Percentiles rank a stretch among this genome's conserved stretches.
Conservation (phyloP, 768 basidiomycete species). For the Macrolepiota fuliginosa region DNA sequence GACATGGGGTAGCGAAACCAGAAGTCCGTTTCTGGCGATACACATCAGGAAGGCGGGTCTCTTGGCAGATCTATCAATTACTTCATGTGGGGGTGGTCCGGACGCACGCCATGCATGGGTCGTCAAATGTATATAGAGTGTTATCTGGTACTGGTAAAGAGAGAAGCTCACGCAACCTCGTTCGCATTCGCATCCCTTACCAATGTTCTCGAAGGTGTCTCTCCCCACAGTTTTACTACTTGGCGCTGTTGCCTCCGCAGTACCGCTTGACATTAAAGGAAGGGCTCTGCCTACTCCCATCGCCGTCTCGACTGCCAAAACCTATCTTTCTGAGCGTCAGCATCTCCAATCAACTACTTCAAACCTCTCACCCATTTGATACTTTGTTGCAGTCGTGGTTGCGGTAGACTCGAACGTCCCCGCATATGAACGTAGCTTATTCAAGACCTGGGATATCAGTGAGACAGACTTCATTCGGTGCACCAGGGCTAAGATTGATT, state of each 20-base stretch:
- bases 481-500: background rate
- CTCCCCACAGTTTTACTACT: conserved; percentile 13
- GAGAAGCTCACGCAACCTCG: background rate
- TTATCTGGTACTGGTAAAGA: background rate
- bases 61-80: background rate
- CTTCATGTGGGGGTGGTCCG: background rate
- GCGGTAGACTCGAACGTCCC: conserved; percentile 30
- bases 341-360: background rate
- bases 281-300: conserved; percentile 32
- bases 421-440: conserved; percentile 34
- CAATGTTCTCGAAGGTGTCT: background rate
- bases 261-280: conserved; percentile 16
- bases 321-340: conserved; percentile 31
- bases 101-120: background rate
- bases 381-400: conserved; percentile 27
- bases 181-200: background rate
- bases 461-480: conserved; percentile 15
- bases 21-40: no score
- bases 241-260: conserved; percentile 14
- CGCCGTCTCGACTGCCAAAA: conserved; percentile 29
- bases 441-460: conserved; percentile 51
- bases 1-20: background rate
- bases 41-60: no score
- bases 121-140: background rate
- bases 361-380: background rate